Percentiles rank a stretch among this genome's conserved stretches.
phyloP scores from a whole-genome alignment of 371 early-diverging fungal species.

The Hamiltosporidium tvaerminnensis region DNA sequence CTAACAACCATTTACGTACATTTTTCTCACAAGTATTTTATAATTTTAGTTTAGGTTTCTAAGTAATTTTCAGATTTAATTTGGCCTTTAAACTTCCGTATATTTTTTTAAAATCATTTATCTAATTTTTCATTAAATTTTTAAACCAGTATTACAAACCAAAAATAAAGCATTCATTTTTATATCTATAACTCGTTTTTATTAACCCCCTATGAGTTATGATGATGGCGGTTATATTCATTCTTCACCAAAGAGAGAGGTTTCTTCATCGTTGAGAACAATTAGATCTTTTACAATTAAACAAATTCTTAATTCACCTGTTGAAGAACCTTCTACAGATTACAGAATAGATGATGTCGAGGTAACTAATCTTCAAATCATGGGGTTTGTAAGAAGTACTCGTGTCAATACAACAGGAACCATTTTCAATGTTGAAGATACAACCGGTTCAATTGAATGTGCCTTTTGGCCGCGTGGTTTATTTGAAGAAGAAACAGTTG shows the following conservation, averaged over 20 bases:
- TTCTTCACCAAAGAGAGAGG: slow-evolving; percentile 27
- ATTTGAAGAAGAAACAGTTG: slow-evolving; percentile 15
- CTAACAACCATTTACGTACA: no score
- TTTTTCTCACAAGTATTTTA: no score
- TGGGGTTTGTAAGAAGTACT: slow-evolving; percentile 22
- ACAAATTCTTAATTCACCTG: slow-evolving; percentile 20
- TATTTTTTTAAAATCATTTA: no score
- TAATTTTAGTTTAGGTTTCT: no score
- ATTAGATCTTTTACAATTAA: slow-evolving; percentile 28
- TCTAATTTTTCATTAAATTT: no score
- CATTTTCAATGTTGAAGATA: slow-evolving; percentile 33
- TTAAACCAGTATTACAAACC: no score
- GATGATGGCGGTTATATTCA: slow-evolving; percentile 9
- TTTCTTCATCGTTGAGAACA: slow-evolving; percentile 17
- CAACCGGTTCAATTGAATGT: slow-evolving; percentile 27
- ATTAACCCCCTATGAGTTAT: neutral
- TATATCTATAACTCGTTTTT: no score
- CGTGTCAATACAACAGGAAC: slow-evolving; percentile 22
- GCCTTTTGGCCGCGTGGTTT: slow-evolving; percentile 32
- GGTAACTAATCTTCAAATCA: slow-evolving; percentile 16
- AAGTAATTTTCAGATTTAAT: no score
- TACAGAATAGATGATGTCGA: slow-evolving; percentile 17
- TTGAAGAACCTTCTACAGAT: slow-evolving; percentile 20
- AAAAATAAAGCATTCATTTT: no score
- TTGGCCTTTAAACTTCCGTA: no score